Base-by-base conservation (phyloP, 495 filamentous ascomycete genomes). In the Usnea hakonensis region DNA sequence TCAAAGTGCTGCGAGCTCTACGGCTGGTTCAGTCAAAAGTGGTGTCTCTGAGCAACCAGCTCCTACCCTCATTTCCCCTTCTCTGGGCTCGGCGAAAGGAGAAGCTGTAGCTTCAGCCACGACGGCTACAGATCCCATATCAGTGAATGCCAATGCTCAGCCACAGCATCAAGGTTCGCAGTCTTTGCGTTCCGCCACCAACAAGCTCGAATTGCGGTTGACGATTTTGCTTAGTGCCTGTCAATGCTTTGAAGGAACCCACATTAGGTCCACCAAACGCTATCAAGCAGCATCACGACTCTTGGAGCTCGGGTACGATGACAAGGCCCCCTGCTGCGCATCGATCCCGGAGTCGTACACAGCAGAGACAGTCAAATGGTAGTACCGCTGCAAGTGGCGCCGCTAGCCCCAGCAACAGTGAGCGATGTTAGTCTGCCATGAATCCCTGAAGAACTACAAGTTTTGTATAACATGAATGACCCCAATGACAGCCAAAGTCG, bases 381-480 rank as follows among this genome's bases (percentile, higher is more conserved):
- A 91, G 89, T 68, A 91, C 87, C 61, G 85, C 75, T 32, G 81
- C 86, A 43, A 91, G 89, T 73, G 91, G 84, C 40, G 69, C 68
- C n/a, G 75, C 77, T n/a, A 80, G 74, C 65, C 68, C 68, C 13
- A 70, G 64, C 21, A 68, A 61, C 41, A 70, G 68, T 57, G 68
- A 70, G 23, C 66, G 66, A 35, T 44, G 64, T 60, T 55, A 55
- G 43, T 61, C 28, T 40, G 17, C 41, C 21, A 32, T 3, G 5
- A 16, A 4, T 4, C 10, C 10, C 16, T n/a, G 7, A 9, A 8
- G 32, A 28, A 13, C 0, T 41, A 30, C 14, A 13, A 1, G 21
- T 9, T 10, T 6, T 13, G 26, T 6, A 13, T 19, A 6, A 23
- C 3, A 3, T 28, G 5, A 35, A 8, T 61, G 19, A 61, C 26